A percentile compares a stretch with the other conserved stretches of the same genome.
phyloP scores from a whole-genome alignment of 495 filamentous ascomycete species.

The Xylaria curta region DNA sequence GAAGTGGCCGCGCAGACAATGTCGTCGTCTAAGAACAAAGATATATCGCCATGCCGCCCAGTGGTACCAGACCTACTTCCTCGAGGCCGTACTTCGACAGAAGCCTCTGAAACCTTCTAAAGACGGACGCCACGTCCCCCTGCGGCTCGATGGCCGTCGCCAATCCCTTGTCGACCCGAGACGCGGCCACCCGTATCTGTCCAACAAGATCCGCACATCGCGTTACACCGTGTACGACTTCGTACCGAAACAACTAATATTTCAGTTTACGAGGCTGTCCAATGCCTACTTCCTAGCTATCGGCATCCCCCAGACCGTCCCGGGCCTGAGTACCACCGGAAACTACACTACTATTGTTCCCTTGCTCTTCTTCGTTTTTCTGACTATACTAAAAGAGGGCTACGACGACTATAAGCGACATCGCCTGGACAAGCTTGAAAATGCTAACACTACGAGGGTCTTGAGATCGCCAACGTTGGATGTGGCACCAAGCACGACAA shows the following conservation, averaged over 20 bases:
- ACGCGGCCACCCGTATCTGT: conserved; percentile 72
- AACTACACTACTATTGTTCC: conserved; percentile 87
- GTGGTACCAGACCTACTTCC: conserved; percentile 43
- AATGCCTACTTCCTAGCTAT: conserved; percentile 92
- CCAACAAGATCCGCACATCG: conserved; percentile 82
- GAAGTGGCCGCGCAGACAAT: conserved; percentile 14
- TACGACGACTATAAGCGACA: conserved; percentile 89
- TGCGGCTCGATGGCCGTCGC: conserved; percentile 59
- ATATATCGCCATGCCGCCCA: conserved; percentile 31
- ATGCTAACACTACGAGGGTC: conserved; percentile 70
- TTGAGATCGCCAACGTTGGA: conserved; percentile 39
- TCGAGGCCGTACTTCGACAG: conserved; percentile 47
- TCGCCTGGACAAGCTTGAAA: conserved; percentile 83
- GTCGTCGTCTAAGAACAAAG: conserved; percentile 8
- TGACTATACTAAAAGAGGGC: conserved; percentile 90
- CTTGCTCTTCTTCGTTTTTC: conserved; percentile 78
- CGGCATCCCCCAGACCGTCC: conserved; percentile 88
- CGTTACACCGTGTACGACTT: conserved; percentile 90
- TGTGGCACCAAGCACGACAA: not conserved
- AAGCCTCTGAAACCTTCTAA: conserved; percentile 47
- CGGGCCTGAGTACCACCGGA: conserved; percentile 84
- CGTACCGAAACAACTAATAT: conserved; percentile 83
- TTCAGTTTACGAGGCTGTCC: conserved; percentile 89
- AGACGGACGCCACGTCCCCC: conserved; percentile 68
- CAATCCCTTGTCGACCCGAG: conserved; percentile 72